Conservation (phyloP, 2,329 filamentous ascomycete genomes). For the Xylariales sp. region DNA sequence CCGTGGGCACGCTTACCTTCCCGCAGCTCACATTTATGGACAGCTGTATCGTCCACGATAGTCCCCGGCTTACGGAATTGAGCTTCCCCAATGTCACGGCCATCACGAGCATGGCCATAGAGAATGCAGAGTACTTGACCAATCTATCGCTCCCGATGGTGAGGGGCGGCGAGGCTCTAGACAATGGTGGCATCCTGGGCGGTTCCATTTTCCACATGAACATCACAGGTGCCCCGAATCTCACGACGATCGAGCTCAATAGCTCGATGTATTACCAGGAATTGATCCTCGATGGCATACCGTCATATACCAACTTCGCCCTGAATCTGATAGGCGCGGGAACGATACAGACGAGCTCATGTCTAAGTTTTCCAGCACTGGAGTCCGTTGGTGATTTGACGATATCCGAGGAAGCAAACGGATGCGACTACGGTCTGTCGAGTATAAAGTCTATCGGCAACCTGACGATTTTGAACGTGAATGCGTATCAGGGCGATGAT, state of each 20-base stretch:
- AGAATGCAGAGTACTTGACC: neutral
- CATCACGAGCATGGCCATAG: neutral
- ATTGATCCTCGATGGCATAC: neutral
- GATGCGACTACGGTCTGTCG: neutral
- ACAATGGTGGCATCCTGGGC: neutral
- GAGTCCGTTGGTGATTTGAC: neutral
- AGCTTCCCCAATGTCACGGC: neutral
- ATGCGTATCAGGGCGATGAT: neutral
- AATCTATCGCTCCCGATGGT: neutral
- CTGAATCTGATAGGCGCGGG: neutral
- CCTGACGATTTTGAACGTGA: neutral
- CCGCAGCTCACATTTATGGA: neutral
- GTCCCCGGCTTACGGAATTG: neutral
- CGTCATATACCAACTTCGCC: neutral
- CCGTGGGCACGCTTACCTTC: neutral
- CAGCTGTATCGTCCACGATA: neutral
- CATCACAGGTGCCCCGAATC: neutral
- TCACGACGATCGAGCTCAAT: neutral
- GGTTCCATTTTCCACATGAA: neutral
- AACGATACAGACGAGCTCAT: neutral
- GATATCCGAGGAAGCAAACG: neutral
- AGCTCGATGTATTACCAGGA: neutral
- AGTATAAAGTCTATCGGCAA: neutral
- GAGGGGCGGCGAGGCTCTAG: neutral
- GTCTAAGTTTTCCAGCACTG: neutral